Percentiles rank a stretch among this genome's conserved stretches.
These are phyloP conservation scores for Guyanaporus albipodus DNA, from an alignment of 768 basidiomycete species.

Conservation along the genomic window DNA sequence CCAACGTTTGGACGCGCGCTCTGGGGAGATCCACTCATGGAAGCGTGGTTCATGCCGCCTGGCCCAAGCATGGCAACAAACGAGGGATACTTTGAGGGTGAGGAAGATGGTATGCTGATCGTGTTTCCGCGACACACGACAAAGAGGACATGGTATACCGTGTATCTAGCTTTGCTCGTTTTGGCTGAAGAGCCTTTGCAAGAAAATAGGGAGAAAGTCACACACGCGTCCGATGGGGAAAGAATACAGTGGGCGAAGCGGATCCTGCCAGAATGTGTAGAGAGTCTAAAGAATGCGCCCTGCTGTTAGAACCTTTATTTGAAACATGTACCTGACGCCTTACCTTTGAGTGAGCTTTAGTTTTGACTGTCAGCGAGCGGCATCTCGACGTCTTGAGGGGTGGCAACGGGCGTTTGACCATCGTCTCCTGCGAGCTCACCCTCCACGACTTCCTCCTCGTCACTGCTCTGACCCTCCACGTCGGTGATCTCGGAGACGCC, in stretches of 20 bases:
- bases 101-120: slow-evolving; percentile 47
- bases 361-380: neutral
- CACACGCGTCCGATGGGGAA: slow-evolving; percentile 19
- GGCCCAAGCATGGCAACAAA: slow-evolving; percentile 47
- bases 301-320: slow-evolving; percentile 23
- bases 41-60: slow-evolving; percentile 54
- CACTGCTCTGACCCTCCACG: slow-evolving; percentile 33
- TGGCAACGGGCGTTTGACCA: slow-evolving; percentile 21
- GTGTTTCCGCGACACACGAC: slow-evolving; percentile 66
- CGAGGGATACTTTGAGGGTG: slow-evolving; percentile 52
- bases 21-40: slow-evolving; percentile 77
- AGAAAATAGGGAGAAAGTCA: slow-evolving; percentile 13
- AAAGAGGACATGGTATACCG: slow-evolving; percentile 72
- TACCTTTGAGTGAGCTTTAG: slow-evolving; percentile 1
- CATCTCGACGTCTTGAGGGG: slow-evolving; percentile 27
- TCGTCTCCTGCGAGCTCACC: slow-evolving; percentile 33
- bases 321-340: neutral
- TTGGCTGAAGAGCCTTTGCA: slow-evolving; percentile 40
- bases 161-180: slow-evolving; percentile 56
- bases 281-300: slow-evolving; percentile 41
- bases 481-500: slow-evolving; percentile 21
- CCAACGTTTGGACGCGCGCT: slow-evolving; percentile 51
- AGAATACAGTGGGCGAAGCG: slow-evolving; percentile 39
- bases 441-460: slow-evolving; percentile 37
- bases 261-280: slow-evolving; percentile 38